Percentiles rank a stretch among this genome's conserved stretches.
These are phyloP conservation scores for Ustilago trichophora DNA, from an alignment of 1,284 basidiomycete species.

Conservation along the genomic window DNA sequence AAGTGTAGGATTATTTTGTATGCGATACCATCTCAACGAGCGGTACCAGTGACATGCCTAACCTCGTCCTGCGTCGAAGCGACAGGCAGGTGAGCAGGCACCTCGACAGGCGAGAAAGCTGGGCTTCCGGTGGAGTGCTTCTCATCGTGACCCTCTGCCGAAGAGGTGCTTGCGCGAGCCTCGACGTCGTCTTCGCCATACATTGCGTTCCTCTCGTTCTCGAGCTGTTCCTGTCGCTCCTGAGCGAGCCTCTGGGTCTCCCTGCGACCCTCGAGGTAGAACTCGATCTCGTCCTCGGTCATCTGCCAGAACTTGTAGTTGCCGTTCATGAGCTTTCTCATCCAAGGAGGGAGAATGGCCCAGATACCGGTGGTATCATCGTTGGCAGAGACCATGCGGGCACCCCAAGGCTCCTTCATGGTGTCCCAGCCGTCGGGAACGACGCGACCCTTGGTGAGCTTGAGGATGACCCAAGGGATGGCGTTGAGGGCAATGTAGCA, in stretches of 20 bases:
- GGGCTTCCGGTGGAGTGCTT: constrained; percentile 39
- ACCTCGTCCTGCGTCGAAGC: constrained; percentile 2
- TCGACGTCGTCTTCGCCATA: constrained; percentile 45
- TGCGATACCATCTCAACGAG: constrained; percentile 24
- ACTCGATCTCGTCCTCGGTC: constrained; percentile 60
- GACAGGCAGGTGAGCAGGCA: constrained; percentile 3
- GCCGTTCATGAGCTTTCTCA: constrained; percentile 55
- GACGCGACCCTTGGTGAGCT: constrained; percentile 73
- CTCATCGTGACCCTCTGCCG: constrained; percentile 23
- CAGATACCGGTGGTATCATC: constrained; percentile 42
- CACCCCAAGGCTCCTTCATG: constrained; percentile 62
- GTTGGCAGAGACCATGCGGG: constrained; percentile 37
- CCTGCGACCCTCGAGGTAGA: constrained; percentile 58
- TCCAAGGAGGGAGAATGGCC: constrained; percentile 61
- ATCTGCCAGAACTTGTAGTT: constrained; percentile 62
- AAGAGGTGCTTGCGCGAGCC: constrained; percentile 25
- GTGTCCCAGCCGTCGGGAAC: constrained; percentile 72
- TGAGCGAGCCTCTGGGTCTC: constrained; percentile 47
- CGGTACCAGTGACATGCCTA: constrained; percentile 4
- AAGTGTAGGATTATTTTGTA: background rate
- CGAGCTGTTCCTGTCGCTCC: constrained; percentile 46
- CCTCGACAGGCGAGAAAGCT: constrained; percentile 27
- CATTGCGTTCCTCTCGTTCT: constrained; percentile 47
- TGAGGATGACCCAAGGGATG: constrained; percentile 72
- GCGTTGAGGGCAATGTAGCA: constrained; percentile 80